A percentile compares a stretch with the other conserved stretches of the same genome.
phyloP scores from a whole-genome alignment of 2,329 filamentous ascomycete genomes.

The Camillea tinctor region DNA sequence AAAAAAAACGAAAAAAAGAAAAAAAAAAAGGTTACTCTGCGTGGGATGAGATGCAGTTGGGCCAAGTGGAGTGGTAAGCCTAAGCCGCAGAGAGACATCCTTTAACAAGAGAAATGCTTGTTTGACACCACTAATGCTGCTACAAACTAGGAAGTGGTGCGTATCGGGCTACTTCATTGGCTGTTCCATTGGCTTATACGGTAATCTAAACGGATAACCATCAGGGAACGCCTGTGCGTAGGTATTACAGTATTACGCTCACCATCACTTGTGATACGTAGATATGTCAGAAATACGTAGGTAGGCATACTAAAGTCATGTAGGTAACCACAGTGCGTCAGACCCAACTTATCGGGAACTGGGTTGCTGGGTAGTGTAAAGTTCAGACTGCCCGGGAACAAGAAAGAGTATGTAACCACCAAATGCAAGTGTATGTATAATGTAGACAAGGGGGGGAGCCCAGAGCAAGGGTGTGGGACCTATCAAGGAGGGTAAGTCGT shows the following conservation, averaged over 20 bases:
- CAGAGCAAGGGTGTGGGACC: not conserved
- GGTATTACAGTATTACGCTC: slow-evolving; percentile 20
- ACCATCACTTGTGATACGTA: no score
- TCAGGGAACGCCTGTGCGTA: slow-evolving; percentile 20
- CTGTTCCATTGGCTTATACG: slow-evolving; percentile 12
- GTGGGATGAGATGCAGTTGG: slow-evolving; percentile 24
- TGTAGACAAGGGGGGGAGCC: not conserved
- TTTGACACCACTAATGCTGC: slow-evolving; percentile 14
- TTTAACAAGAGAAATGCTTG: slow-evolving; percentile 3
- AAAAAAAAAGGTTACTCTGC: slow-evolving; percentile 9
- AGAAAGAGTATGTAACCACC: slow-evolving; percentile 17
- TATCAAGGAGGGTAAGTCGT: not conserved
- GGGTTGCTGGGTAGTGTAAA: slow-evolving; percentile 3
- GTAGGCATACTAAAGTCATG: no score
- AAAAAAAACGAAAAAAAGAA: no score
- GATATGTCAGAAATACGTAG: slow-evolving; percentile 16
- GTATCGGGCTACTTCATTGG: slow-evolving; percentile 7
- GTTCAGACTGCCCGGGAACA: slow-evolving; percentile 7
- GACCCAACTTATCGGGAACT: slow-evolving; percentile 28
- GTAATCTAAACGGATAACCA: slow-evolving; percentile 15
- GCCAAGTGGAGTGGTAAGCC: slow-evolving; percentile 19
- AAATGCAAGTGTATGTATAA: slow-evolving; percentile 18
- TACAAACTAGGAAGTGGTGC: slow-evolving; percentile 10
- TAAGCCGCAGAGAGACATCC: slow-evolving; percentile 20
- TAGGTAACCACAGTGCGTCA: slow-evolving; percentile 29